These are phyloP conservation scores for Centrapalus pauciflorus DNA, from an alignment of 129 eudicot species.

Conservation along the genomic window DNA sequence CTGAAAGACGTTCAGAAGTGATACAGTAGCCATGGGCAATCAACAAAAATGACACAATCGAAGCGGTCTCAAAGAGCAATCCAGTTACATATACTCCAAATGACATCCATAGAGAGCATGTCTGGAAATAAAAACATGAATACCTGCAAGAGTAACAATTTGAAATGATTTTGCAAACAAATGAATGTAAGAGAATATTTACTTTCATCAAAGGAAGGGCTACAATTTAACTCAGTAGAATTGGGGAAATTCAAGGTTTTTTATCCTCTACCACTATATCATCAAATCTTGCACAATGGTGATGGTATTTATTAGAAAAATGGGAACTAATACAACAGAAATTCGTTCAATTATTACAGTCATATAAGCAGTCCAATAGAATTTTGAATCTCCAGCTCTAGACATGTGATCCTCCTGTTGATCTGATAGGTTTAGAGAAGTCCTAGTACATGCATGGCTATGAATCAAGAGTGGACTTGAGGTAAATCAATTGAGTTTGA, in stretches of 20 bases:
- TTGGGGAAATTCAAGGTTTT: not conserved
- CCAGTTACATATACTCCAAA: conserved; percentile 94
- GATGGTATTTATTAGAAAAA: not conserved
- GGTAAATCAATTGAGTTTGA: not conserved
- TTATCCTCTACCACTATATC: not conserved
- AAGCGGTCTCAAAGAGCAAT: conserved; percentile 79
- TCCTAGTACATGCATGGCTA: too few relatives aligned
- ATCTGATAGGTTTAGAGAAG: too few relatives aligned
- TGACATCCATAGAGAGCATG: conserved; percentile 96
- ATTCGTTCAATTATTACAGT: not conserved
- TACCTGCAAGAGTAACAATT: conserved; percentile 50
- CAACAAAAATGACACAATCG: conserved; percentile 71
- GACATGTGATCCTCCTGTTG: too few relatives aligned
- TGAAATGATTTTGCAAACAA: not conserved
- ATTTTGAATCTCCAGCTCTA: too few relatives aligned
- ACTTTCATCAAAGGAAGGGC: not conserved
- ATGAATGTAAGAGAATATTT: not conserved
- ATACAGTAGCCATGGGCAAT: conserved; percentile 93
- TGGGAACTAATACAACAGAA: not conserved
- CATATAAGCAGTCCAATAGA: not conserved
- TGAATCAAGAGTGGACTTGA: not conserved
- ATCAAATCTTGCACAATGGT: not conserved
- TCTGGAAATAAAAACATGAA: conserved; percentile 72
- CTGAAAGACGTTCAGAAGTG: conserved; percentile 78
- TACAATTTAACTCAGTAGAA: not conserved